Evolutionary conservation across 495 filamentous ascomycete species (phyloP), one percentile per base, ranked within the genome.

Genomic region (Daldinia childiae): DNA sequence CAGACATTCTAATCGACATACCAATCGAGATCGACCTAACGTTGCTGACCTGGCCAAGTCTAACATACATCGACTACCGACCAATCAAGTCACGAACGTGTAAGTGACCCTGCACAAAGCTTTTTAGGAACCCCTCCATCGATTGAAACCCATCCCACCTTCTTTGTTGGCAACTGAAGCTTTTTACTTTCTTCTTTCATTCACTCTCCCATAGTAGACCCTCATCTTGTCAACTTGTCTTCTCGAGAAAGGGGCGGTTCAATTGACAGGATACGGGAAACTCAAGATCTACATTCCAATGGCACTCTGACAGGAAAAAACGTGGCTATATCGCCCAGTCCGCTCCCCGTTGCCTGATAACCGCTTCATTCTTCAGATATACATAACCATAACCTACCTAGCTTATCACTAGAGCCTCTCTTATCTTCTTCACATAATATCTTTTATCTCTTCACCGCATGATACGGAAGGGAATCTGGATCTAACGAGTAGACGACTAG

Each of bases 371-470:
- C 38, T 29, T 32, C 17, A 32, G 29, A 32, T 52, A 29, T 8
- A 27, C 14, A 32, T 32, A n/a, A n/a, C n/a, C 29, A 26, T 56
- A 56, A 15, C 52, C 52, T 56, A 56, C 19, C 56, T 59, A 43
- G 56, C 56, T 59, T 59, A 59, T 59, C 36, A 38, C 61, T 63
- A 48, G 27, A 43, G 4, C 56, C 11, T 59, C 34, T 36, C 34
- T 36, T 59, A 59, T 59, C 56, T 59, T 21, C 56, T 59, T 21
- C 56, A 19, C 27, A 63, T 59, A 48, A 52, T 58, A 43, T 72
- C 30, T 68, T 68, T 70, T 76, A 76, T 76, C 74, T 76, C 68
- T 70, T 74, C 74, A 76, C 74, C 74, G 74, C 74, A 66, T 58
- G 32, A 74, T 65, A 55, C 45, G 66, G 62, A 58, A 63, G 58